Conservation (phyloP, 495 filamentous ascomycete species). For the Ramalina peruviana region DNA sequence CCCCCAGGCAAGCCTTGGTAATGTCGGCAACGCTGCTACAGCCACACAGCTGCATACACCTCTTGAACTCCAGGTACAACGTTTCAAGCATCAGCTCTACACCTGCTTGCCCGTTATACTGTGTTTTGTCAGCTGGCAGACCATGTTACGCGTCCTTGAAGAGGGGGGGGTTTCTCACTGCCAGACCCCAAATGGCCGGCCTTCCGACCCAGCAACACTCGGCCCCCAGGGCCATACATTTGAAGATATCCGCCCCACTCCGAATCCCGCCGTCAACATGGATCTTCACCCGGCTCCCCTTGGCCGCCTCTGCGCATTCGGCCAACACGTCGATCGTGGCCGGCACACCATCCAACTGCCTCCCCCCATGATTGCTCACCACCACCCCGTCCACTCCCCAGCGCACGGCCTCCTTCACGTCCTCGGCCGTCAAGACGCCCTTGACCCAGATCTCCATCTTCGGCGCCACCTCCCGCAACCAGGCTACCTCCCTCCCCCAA, state of each 20-base stretch:
- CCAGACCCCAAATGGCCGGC: constrained; percentile 28
- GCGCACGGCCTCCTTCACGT: constrained; percentile 21
- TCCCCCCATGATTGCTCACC: constrained; percentile 28
- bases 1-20: constrained; percentile 23
- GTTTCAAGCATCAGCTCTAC: constrained; percentile 28
- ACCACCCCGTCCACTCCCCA: constrained; percentile 25
- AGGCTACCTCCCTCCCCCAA: constrained; percentile 24
- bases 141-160: neutral
- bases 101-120: constrained; percentile 29
- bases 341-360: constrained; percentile 31
- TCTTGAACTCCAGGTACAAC: constrained; percentile 34
- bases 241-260: constrained; percentile 29
- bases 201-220: constrained; percentile 27
- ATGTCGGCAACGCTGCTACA: constrained; percentile 35
- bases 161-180: constrained; percentile 14
- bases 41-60: constrained; percentile 38
- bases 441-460: constrained; percentile 31
- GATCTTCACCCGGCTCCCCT: constrained; percentile 20
- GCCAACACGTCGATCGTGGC: constrained; percentile 32
- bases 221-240: constrained; percentile 30
- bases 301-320: constrained; percentile 27
- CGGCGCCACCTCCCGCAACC: constrained; percentile 19
- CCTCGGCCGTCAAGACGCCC: constrained; percentile 23
- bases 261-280: constrained; percentile 28
- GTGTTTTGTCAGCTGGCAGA: neutral